Base-by-base conservation (phyloP, 2,329 filamentous ascomycete species). In the Xylaria sp. region DNA sequence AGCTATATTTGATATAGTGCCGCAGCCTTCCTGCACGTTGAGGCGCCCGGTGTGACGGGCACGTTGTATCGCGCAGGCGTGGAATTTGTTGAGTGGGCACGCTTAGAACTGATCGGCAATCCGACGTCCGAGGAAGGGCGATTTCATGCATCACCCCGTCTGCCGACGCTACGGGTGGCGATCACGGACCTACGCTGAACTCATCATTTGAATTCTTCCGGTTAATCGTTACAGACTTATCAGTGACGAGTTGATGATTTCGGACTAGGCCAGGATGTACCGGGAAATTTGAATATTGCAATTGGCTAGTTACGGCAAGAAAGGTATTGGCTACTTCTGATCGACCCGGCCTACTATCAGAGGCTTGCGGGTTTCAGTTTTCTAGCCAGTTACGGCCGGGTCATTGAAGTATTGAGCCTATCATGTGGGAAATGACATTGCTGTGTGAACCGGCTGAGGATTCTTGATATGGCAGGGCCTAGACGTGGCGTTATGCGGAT, bases 101-200 rank as follows among this genome's bases (percentile, higher is more conserved):
- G 60, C 56, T 65, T 60, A 55, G 23, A 33, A 25, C 19, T 23
- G 63, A 65, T 65, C 63, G 56, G 38, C 63, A 51, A 37, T 54
- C 56, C 27, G 43, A 53, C 38, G 33, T 47, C 53, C 41, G 23
- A 54, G 31, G 31, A 57, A 47, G 27, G 27, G 40, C 49, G 43
- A 19, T 35, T 37, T 21, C 38, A 40, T 49, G 44, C 35, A 44
- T 48, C 33, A 29, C 35, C 37, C 52, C 19, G 23, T 48, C 43
- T 46, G 23, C 41, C 46, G 46, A 37, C 5, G 19, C 23, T 48
- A 27, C 9, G 53, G 37, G 53, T 46, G 60, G 49, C 17, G 41
- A 55, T 63, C 44, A 25, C 37, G 41, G 56, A 52, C 19, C 21
- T 31, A 41, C 25, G 47, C 55, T 52, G 25, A 48, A 54, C 25